Conservation (phyloP, 495 filamentous ascomycete species). For the Clavariopsis aquatica region DNA sequence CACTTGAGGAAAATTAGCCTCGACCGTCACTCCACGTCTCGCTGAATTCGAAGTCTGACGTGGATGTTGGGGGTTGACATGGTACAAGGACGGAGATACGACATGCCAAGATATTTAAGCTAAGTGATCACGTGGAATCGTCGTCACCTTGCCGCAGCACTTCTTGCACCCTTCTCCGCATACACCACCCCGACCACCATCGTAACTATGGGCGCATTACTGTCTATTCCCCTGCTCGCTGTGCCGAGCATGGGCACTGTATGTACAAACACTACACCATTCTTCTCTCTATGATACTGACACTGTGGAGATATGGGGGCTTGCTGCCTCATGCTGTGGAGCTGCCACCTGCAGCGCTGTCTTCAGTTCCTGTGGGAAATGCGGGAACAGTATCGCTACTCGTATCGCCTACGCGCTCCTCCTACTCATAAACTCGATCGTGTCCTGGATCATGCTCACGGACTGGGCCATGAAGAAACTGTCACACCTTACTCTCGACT, state of each 20-base stretch:
- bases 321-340: conserved; percentile 85
- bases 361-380: conserved; percentile 93
- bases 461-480: conserved; percentile 97
- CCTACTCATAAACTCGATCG: conserved; percentile 91
- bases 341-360: conserved; percentile 93
- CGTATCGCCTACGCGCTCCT: conserved; percentile 97
- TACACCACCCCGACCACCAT: conserved; percentile 30
- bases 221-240: conserved; percentile 86
- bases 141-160: neutral
- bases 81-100: neutral
- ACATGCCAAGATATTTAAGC: neutral
- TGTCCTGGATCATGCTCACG: conserved; percentile 99
- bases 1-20: neutral
- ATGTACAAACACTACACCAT: conserved; percentile 44
- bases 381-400: conserved; percentile 94
- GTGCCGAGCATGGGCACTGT: conserved; percentile 85
- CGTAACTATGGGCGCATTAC: conserved; percentile 78
- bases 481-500: conserved; percentile 86
- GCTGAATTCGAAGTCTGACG: neutral
- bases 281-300: conserved; percentile 33
- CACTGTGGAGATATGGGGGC: conserved; percentile 64
- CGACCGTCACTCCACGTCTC: neutral
- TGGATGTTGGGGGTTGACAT: neutral
- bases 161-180: conserved; percentile 10
- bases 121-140: neutral